Conservation (phyloP, 345 rosid genomes). For the Excoecaria cochinchinensis region DNA sequence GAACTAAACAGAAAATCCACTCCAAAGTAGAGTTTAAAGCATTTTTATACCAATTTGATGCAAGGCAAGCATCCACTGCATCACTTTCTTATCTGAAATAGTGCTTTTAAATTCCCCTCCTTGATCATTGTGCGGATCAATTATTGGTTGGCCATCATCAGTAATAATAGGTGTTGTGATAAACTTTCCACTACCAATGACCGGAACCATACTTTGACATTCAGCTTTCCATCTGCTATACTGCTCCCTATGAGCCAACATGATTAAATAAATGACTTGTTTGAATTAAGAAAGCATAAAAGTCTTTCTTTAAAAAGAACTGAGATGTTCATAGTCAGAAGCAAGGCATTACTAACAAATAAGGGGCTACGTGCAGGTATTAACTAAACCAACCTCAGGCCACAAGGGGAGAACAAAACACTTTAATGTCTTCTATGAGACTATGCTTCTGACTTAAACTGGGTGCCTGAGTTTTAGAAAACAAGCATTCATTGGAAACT, state of each 20-base stretch:
- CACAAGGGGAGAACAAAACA: background rate
- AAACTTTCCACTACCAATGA: conserved; percentile 74
- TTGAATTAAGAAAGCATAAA: conserved; percentile 9
- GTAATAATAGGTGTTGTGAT: conserved; percentile 59
- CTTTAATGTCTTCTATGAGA: background rate
- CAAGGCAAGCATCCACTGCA: conserved; percentile 76
- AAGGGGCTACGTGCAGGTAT: background rate
- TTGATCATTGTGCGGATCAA: conserved; percentile 31
- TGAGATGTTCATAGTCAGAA: conserved; percentile 9
- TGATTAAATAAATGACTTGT: conserved; percentile 24
- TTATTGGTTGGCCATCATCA: conserved; percentile 60
- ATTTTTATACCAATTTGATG: conserved; percentile 79
- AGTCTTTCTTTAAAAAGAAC: conserved; percentile 6
- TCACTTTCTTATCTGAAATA: conserved; percentile 59
- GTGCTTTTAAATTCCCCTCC: conserved; percentile 38
- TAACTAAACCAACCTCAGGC: background rate
- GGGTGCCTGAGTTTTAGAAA: background rate
- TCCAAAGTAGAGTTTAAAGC: conserved; percentile 3
- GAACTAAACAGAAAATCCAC: conserved; percentile 3
- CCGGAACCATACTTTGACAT: conserved; percentile 75
- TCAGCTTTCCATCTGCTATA: conserved; percentile 70
- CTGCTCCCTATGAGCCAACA: conserved; percentile 61
- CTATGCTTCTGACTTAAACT: background rate
- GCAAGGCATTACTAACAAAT: background rate
- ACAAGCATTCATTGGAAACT: background rate